phyloP scores from a whole-genome alignment of 225 moss, liverwort and hornwort species.

The Polytrichum formosum region DNA sequence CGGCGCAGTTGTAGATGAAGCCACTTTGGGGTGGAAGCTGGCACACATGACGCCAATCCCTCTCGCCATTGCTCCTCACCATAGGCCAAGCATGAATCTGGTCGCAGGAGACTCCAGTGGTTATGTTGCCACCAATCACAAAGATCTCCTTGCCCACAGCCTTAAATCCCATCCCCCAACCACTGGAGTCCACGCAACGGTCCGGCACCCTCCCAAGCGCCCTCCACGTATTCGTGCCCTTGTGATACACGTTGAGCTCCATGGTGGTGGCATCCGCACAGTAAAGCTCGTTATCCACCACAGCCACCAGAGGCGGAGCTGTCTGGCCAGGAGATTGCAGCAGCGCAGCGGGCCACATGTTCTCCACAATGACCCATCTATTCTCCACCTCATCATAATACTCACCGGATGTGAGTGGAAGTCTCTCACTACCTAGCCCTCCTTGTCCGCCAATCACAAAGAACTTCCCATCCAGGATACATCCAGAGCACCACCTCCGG shows the following conservation, averaged over 20 bases:
- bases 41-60: slow-evolving; percentile 67
- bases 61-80: slow-evolving; percentile 27
- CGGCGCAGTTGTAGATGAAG: slow-evolving; percentile 77
- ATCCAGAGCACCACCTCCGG: slow-evolving; percentile 82
- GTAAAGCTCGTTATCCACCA: slow-evolving; percentile 71
- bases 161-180: slow-evolving; percentile 81
- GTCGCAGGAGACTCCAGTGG: slow-evolving; percentile 40
- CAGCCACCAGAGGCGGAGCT: slow-evolving; percentile 74
- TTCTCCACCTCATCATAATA: slow-evolving; percentile 61
- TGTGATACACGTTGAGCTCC: slow-evolving; percentile 65
- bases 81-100: slow-evolving; percentile 75
- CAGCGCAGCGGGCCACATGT: slow-evolving; percentile 75
- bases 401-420: slow-evolving; percentile 64
- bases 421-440: slow-evolving; percentile 35
- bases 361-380: slow-evolving; percentile 64
- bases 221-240: slow-evolving; percentile 60
- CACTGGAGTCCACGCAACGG: slow-evolving; percentile 58
- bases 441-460: slow-evolving; percentile 62
- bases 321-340: slow-evolving; percentile 34
- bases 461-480: slow-evolving; percentile 85
- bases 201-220: slow-evolving; percentile 56
- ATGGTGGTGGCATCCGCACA: slow-evolving; percentile 67
- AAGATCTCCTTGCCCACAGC: slow-evolving; percentile 65
- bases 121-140: slow-evolving; percentile 65
- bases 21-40: slow-evolving; percentile 54